A percentile compares a stretch with the other conserved stretches of the same genome.
These are phyloP conservation scores for Neofusicoccum sp. DNA, from an alignment of 2,329 filamentous ascomycete genomes.

Conservation along the genomic window DNA sequence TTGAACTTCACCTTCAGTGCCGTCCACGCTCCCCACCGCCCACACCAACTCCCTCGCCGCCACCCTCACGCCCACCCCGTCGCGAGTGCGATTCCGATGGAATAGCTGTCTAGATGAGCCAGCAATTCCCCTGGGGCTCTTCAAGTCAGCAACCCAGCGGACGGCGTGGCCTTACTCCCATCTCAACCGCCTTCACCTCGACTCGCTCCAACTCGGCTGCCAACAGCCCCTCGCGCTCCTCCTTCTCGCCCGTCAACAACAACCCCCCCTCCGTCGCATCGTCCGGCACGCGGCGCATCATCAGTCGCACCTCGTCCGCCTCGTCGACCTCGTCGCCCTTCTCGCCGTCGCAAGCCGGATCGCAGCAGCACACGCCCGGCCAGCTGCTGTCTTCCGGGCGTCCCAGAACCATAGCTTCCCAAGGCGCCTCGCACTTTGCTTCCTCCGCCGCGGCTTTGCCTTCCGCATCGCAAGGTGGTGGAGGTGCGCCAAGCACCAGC, in stretches of 20 bases:
- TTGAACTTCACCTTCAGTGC: constrained; percentile 16
- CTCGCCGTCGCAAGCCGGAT: constrained; percentile 54
- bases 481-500: constrained; percentile 51
- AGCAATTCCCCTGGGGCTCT: constrained; percentile 59
- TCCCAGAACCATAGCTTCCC: constrained; percentile 55
- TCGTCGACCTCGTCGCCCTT: constrained; percentile 57
- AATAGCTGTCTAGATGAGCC: constrained; percentile 46
- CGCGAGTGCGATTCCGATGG: constrained; percentile 40
- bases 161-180: constrained; percentile 58
- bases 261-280: constrained; percentile 48
- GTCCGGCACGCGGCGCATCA: constrained; percentile 49
- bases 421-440: constrained; percentile 54
- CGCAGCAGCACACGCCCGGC: constrained; percentile 52
- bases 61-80: constrained; percentile 22
- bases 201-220: constrained; percentile 46
- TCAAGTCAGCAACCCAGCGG: constrained; percentile 54
- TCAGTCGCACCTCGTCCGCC: constrained; percentile 54
- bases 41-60: constrained; percentile 22
- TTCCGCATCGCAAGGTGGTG: constrained; percentile 48
- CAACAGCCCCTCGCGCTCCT: constrained; percentile 50
- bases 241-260: constrained; percentile 54
- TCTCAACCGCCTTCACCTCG: constrained; percentile 52
- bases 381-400: constrained; percentile 57
- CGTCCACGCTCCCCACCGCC: constrained; percentile 20
- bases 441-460: constrained; percentile 55